Evolutionary conservation across 345 rosid species (phyloP).

Genomic region (Gossypium arboreum): DNA sequence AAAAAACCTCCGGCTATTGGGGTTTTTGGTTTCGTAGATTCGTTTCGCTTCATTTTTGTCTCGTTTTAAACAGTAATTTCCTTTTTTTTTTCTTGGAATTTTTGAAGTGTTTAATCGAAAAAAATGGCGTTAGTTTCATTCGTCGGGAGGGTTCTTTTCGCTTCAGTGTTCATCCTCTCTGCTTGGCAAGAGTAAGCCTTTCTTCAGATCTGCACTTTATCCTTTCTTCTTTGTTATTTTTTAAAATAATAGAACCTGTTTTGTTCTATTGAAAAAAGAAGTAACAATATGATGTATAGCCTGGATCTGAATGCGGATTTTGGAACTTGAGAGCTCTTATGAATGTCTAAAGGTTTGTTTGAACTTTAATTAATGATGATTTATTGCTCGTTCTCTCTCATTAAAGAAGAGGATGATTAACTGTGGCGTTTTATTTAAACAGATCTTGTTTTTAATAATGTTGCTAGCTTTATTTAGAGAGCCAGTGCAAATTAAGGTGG

Average conservation of each 20-base stretch:
- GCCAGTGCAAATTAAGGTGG: neutral
- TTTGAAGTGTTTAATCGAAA: neutral
- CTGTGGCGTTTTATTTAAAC: neutral
- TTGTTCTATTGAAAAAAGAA: neutral
- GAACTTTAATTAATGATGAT: neutral
- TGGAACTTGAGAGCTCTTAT: neutral
- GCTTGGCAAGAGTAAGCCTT: slow-evolving; percentile 69
- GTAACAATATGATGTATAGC: neutral
- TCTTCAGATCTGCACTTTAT: slow-evolving; percentile 27
- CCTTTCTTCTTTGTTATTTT: neutral
- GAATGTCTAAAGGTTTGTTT: neutral
- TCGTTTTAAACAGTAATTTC: neutral
- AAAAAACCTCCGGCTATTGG: slow-evolving; percentile 13
- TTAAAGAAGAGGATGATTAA: neutral
- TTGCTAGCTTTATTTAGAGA: neutral
- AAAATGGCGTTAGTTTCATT: slow-evolving; percentile 42
- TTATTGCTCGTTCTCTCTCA: neutral
- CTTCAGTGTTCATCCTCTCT: slow-evolving; percentile 64
- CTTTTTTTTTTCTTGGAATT: neutral
- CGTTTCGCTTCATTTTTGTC: neutral
- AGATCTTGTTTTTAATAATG: neutral
- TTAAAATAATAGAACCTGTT: neutral
- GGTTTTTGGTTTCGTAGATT: neutral
- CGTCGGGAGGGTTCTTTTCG: slow-evolving; percentile 65
- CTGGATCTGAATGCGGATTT: slow-evolving; percentile 15